A percentile compares a stretch with the other conserved stretches of the same genome.
Evolutionary conservation across 768 basidiomycete genomes (phyloP).

Genomic region (Phylloporus sp.): DNA sequence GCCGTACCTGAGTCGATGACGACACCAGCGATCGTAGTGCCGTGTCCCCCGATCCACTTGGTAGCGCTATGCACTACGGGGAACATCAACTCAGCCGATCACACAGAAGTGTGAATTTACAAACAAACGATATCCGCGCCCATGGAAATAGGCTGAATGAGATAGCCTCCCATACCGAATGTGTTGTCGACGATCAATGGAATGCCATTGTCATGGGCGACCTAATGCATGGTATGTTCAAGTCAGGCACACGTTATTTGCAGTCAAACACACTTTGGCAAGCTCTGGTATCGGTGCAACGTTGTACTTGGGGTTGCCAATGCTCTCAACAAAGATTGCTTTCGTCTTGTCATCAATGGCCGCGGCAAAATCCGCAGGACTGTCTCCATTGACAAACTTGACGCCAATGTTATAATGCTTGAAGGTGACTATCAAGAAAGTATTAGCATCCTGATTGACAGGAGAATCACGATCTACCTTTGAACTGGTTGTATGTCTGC

Average conservation of each 20-base stretch:
- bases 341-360: conserved; percentile 79
- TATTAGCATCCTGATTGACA: neutral
- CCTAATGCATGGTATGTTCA: conserved; percentile 28
- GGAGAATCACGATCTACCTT: conserved; percentile 1
- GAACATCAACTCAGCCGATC: neutral
- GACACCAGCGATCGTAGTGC: conserved; percentile 75
- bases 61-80: conserved; percentile 64
- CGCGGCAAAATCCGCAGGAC: conserved; percentile 55
- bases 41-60: conserved; percentile 84
- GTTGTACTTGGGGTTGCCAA: conserved; percentile 75
- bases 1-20: conserved; percentile 61
- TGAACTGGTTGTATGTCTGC: conserved; percentile 21
- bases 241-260: neutral
- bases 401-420: conserved; percentile 12
- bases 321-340: conserved; percentile 70
- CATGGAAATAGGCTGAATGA: conserved; percentile 63
- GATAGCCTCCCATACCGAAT: conserved; percentile 69
- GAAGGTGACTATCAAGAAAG: conserved; percentile 11
- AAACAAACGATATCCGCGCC: conserved; percentile 76
- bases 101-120: conserved; percentile 3
- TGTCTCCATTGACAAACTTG: conserved; percentile 51
- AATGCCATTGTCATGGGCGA: conserved; percentile 68
- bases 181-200: conserved; percentile 83
- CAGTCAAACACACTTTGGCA: conserved; percentile 47
- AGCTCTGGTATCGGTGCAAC: conserved; percentile 65